These are phyloP conservation scores for Coniella lustricola DNA, from an alignment of 2,329 filamentous ascomycete genomes.

Conservation along the genomic window DNA sequence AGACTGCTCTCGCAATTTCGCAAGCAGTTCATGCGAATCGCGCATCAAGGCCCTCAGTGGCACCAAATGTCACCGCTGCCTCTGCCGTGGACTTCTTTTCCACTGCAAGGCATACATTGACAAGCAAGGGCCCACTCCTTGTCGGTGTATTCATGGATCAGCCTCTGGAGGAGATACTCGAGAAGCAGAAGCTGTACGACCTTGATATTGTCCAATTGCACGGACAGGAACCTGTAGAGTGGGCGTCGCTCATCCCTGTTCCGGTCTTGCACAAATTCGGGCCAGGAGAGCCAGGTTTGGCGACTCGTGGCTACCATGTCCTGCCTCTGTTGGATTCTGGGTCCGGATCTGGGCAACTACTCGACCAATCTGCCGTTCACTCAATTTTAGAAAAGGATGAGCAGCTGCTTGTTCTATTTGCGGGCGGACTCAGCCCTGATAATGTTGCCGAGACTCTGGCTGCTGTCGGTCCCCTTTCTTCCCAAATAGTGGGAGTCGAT, in stretches of 20 bases:
- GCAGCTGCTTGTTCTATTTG: constrained; percentile 70
- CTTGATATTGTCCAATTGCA: constrained; percentile 92
- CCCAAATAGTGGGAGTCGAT: constrained; percentile 74
- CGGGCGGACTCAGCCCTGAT: constrained; percentile 73
- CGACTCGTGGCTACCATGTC: constrained; percentile 71
- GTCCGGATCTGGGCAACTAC: constrained; percentile 69
- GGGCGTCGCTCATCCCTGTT: constrained; percentile 81
- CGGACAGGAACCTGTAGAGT: constrained; percentile 86
- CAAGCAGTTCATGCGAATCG: constrained; percentile 56
- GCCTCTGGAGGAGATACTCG: constrained; percentile 72
- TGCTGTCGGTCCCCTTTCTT: constrained; percentile 51
- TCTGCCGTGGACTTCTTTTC: constrained; percentile 62
- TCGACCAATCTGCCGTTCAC: constrained; percentile 67
- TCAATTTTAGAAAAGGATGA: constrained; percentile 58
- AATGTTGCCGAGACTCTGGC: constrained; percentile 67
- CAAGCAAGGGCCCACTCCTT: constrained; percentile 60
- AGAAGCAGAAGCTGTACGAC: constrained; percentile 65
- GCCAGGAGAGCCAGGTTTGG: constrained; percentile 65
- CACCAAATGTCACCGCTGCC: constrained; percentile 21
- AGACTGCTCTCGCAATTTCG: constrained; percentile 76
- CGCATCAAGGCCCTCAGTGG: constrained; percentile 3
- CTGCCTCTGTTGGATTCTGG: constrained; percentile 83
- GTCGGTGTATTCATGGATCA: constrained; percentile 96
- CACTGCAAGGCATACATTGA: constrained; percentile 27
- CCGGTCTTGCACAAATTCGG: constrained; percentile 85